Base-by-base conservation (phyloP, 257 asterid genomes). In the Solanum tacnaense region DNA sequence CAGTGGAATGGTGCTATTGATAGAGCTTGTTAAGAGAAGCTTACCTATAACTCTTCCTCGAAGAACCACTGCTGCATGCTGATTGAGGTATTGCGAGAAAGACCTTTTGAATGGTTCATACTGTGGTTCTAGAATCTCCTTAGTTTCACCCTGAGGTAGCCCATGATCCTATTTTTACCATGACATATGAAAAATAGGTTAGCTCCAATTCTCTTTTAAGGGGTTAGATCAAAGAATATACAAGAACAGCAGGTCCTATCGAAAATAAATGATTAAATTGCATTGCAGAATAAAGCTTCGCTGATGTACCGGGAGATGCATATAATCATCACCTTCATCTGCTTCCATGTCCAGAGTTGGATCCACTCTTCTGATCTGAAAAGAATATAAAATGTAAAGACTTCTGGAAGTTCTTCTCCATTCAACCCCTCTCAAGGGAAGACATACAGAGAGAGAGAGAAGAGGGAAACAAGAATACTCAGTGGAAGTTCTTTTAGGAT, bases 61-160 rank as follows among this genome's bases (percentile, higher is more conserved):
- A 89, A 97, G 99, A 91, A 97, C 99, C 89, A 96, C 99, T 32
- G 99, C 95, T 72, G 98, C 96, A 89, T 97, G 99, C 93, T 93
- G 99, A 90, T 97, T 97, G 88, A 97, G 93, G 89, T 95, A 93
- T 92, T 96, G 99, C 9, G 96, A 90, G 88, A 97, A 94, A 67
- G 98, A 96, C 90, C 96, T 92, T 87, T 93, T 92, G 89, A 88
- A 97, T 49, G 98, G 98, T 90, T 93, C 99, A 89, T 95, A 93
- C 88, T 94, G 98, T 67, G 98, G 44, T 11, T 97, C 99, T 90
- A 94, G 88, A 88, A 87, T 90, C 87, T 95, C 98, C 91, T 92
- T 94, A 89, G 60, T 86, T 89, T 94, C 98, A 88, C 87, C 92
- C n/a, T 86, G 92, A 86, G 90, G 71, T 90, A 97, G 88, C 71